A percentile compares a stretch with the other conserved stretches of the same genome.
Conservation (phyloP, 176 grass and related monocot genomes). For the Melocanna baccifera region DNA sequence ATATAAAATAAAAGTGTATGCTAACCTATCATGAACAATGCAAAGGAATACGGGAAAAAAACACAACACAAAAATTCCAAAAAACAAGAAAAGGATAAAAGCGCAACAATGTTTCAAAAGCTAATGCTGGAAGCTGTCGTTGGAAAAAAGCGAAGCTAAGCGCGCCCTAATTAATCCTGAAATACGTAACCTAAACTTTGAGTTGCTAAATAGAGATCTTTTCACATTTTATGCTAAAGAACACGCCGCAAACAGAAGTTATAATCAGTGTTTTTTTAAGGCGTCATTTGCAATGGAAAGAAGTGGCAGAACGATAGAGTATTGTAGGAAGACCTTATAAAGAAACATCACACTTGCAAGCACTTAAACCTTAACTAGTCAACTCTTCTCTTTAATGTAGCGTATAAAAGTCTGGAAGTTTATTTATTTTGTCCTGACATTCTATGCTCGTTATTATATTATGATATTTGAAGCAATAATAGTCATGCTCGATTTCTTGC, state of each 20-base stretch:
- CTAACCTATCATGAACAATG: no score
- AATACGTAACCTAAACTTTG: background rate
- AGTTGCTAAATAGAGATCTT: background rate
- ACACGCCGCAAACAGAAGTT: background rate
- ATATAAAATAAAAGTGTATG: no score
- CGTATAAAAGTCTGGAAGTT: background rate
- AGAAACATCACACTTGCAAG: no score
- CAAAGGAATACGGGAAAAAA: no score
- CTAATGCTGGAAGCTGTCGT: no score
- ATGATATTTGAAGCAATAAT: background rate
- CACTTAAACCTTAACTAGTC: background rate
- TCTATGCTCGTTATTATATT: background rate
- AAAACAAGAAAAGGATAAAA: no score
- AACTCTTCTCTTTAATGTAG: background rate
- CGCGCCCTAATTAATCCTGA: background rate
- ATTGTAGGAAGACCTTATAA: background rate
- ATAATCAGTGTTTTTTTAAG: background rate
- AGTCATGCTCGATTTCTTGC: background rate
- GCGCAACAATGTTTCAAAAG: no score
- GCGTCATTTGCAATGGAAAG: background rate
- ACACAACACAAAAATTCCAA: no score
- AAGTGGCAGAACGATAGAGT: background rate
- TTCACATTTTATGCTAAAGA: background rate
- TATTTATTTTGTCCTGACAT: background rate
- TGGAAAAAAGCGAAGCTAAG: no score